Evolutionary conservation across 495 filamentous ascomycete species (phyloP).

Genomic region (Viridothelium virens): DNA sequence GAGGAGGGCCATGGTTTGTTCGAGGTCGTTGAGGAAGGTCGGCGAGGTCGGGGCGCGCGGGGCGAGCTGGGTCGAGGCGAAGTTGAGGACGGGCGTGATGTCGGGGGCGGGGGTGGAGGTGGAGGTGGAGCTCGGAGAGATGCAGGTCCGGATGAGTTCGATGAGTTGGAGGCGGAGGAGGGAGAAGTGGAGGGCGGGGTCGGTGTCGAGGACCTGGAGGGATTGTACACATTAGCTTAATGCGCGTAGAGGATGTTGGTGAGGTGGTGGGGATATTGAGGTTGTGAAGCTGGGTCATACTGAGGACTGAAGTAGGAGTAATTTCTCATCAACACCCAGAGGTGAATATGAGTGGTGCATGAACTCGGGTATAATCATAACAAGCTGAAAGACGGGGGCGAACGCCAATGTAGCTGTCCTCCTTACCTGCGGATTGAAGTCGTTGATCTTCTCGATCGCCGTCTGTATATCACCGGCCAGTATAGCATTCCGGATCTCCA

Average conservation of each 20-base stretch:
- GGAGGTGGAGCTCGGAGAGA: constrained; percentile 37
- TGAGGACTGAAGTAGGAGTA: constrained; percentile 83
- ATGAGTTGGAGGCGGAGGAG: constrained; percentile 86
- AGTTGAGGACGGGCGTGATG: constrained; percentile 73
- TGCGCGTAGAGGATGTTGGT: neutral
- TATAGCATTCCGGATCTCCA: constrained; percentile 72
- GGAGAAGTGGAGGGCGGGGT: constrained; percentile 80
- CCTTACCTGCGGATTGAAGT: constrained; percentile 82
- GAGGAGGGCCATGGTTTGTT: constrained; percentile 84
- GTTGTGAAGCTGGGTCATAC: constrained; percentile 59
- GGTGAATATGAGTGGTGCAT: constrained; percentile 99
- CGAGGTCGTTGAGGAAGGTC: constrained; percentile 77
- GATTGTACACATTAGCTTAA: neutral
- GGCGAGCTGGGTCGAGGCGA: constrained; percentile 78
- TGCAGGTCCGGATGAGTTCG: constrained; percentile 78
- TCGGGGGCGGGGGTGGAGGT: constrained; percentile 40
- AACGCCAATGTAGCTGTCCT: constrained; percentile 13
- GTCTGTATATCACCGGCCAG: constrained; percentile 73
- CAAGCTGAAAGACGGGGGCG: constrained; percentile 33
- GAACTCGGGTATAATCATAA: constrained; percentile 92
- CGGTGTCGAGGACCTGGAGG: constrained; percentile 72
- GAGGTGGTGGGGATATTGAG: no score
- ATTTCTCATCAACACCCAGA: constrained; percentile 84
- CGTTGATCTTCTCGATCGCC: constrained; percentile 81
- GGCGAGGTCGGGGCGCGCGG: constrained; percentile 76